Conservation (phyloP, 2,329 filamentous ascomycete genomes). For the Blumeria graminis region DNA sequence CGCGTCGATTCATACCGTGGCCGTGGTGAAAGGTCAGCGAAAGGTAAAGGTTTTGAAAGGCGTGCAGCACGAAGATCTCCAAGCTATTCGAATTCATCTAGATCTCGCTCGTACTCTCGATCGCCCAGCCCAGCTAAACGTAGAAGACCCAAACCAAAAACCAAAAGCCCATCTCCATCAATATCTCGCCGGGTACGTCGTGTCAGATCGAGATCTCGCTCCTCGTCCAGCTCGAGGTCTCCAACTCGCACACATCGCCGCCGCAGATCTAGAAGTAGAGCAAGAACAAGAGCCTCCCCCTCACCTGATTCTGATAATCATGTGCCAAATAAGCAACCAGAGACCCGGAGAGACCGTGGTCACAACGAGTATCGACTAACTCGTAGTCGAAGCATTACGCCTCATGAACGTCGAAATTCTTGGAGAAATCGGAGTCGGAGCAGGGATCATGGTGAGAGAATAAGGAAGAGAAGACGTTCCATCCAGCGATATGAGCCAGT, state of each 20-base stretch:
- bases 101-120: conserved; percentile 6
- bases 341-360: conserved; percentile 10
- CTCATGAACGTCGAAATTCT: conserved; percentile 9
- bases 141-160: conserved; percentile 14
- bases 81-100: conserved; percentile 7
- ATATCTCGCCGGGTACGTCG: conserved; percentile 12
- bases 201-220: conserved; percentile 14
- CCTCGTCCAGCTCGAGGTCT: conserved; percentile 10
- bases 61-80: conserved; percentile 12
- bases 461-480: conserved; percentile 14
- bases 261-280: conserved; percentile 6
- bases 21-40: conserved; percentile 9
- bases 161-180: conserved; percentile 12
- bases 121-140: conserved; percentile 11
- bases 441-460: conserved; percentile 6
- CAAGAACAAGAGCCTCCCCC: conserved; percentile 6
- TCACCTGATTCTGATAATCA: conserved; percentile 9
- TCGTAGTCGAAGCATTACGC: conserved; percentile 15
- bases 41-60: conserved; percentile 14
- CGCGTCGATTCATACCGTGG: conserved; percentile 10
- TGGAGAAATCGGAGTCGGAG: conserved; percentile 10
- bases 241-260: conserved; percentile 10
- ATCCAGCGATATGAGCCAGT: conserved; percentile 15
- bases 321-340: conserved; percentile 5
- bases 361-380: conserved; percentile 15